Percentiles rank a stretch among this genome's conserved stretches.
Conservation (phyloP, 2,329 filamentous ascomycete genomes). For the Xylariales sp. region DNA sequence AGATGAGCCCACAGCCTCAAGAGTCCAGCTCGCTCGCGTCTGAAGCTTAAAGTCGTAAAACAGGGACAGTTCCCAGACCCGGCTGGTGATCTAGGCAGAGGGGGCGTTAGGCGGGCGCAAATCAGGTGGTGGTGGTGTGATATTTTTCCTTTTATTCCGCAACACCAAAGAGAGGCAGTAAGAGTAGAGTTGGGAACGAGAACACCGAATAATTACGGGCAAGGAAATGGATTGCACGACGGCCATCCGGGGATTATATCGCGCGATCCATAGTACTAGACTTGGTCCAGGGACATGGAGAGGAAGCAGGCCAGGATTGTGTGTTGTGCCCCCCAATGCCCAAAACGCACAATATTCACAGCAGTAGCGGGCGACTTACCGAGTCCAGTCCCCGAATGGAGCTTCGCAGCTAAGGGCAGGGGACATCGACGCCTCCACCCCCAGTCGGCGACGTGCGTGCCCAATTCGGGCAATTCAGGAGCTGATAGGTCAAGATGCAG, state of each 20-base stretch:
- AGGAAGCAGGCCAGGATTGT: slow-evolving; percentile 1
- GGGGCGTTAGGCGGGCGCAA: too few species aligned
- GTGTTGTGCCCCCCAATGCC: background rate
- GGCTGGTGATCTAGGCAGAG: too few species aligned
- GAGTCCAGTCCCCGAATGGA: slow-evolving; percentile 3
- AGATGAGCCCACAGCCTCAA: background rate
- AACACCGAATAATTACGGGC: background rate
- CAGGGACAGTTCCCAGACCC: too few species aligned
- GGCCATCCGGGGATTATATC: slow-evolving; percentile 11
- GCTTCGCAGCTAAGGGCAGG: background rate
- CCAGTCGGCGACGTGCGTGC: too few species aligned
- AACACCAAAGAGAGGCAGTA: too few species aligned
- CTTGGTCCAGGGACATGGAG: background rate
- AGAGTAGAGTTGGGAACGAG: too few species aligned
- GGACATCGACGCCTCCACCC: background rate
- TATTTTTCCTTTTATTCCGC: too few species aligned
- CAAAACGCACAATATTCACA: too few species aligned
- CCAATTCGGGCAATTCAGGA: background rate
- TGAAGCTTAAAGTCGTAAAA: too few species aligned
- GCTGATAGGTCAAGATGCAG: background rate
- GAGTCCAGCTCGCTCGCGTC: too few species aligned
- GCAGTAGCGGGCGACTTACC: slow-evolving; percentile 4
- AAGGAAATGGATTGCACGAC: slow-evolving; percentile 1
- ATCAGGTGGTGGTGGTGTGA: too few species aligned
- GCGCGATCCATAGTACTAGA: slow-evolving; percentile 1